A percentile compares a stretch with the other conserved stretches of the same genome.
phyloP scores from a whole-genome alignment of 2,329 filamentous ascomycete species.

The Fonsecaea nubica region DNA sequence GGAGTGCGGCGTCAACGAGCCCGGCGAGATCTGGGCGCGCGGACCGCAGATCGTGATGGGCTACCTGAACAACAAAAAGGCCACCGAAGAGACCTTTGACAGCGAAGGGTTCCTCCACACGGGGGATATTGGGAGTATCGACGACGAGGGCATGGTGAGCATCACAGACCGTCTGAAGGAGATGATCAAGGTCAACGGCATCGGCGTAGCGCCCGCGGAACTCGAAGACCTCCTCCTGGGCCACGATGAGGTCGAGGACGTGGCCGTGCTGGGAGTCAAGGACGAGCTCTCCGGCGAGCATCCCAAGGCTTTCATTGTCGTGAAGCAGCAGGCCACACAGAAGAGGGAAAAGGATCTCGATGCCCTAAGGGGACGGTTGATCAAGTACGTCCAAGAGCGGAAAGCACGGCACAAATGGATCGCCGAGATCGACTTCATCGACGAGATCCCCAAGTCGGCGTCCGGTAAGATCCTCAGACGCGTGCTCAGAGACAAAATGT shows the following conservation, averaged over 20 bases:
- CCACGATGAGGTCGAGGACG: slow-evolving; percentile 54
- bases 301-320: slow-evolving; percentile 54
- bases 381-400: slow-evolving; percentile 47
- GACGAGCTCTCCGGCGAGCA: slow-evolving; percentile 45
- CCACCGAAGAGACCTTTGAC: slow-evolving; percentile 73
- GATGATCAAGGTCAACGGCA: slow-evolving; percentile 61
- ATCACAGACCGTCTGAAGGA: slow-evolving; percentile 79
- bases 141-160: slow-evolving; percentile 62
- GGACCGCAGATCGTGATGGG: slow-evolving; percentile 82
- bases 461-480: slow-evolving; percentile 58
- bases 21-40: slow-evolving; percentile 70
- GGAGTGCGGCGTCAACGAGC: slow-evolving; percentile 60
- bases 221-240: slow-evolving; percentile 54
- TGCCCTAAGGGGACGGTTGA: slow-evolving; percentile 19
- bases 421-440: slow-evolving; percentile 55
- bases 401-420: slow-evolving; percentile 47
- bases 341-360: background rate
- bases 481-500: slow-evolving; percentile 34
- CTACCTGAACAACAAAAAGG: slow-evolving; percentile 75
- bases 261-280: slow-evolving; percentile 55
- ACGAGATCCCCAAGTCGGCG: slow-evolving; percentile 57
- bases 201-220: slow-evolving; percentile 55
- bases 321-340: slow-evolving; percentile 24
- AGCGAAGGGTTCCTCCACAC: slow-evolving; percentile 64
- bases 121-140: slow-evolving; percentile 69